A percentile compares a stretch with the other conserved stretches of the same genome.
These are phyloP conservation scores for Arthrobotrys conoides DNA, from an alignment of 2,329 filamentous ascomycete genomes.

Conservation along the genomic window DNA sequence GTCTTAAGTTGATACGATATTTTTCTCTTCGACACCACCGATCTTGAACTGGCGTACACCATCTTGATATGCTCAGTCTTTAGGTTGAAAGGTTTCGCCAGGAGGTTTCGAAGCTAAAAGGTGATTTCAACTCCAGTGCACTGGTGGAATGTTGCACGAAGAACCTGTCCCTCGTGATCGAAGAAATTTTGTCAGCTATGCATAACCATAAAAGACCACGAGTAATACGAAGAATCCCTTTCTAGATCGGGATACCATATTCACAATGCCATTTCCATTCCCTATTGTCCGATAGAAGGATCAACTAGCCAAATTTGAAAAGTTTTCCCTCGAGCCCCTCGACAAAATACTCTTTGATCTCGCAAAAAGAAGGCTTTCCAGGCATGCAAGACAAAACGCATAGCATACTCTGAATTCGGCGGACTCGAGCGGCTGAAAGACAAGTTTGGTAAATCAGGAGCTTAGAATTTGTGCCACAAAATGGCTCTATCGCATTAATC, in stretches of 20 bases:
- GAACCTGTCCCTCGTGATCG: slow-evolving; percentile 1
- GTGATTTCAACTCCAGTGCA: neutral
- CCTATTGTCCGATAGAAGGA: neutral
- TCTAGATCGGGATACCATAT: neutral
- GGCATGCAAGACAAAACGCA: neutral
- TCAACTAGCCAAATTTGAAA: no score
- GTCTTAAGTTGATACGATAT: neutral
- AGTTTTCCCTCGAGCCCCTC: no score
- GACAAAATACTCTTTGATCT: neutral
- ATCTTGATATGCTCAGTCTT: neutral
- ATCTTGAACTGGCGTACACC: neutral
- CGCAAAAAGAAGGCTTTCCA: neutral
- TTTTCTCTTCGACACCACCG: neutral
- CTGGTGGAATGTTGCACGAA: slow-evolving; percentile 20
- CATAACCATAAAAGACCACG: no score
- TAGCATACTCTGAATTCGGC: neutral
- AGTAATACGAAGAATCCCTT: neutral
- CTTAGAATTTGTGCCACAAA: neutral
- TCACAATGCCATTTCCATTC: neutral
- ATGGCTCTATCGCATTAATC: neutral
- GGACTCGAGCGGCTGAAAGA: neutral
- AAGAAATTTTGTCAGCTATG: neutral
- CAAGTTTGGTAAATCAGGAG: neutral
- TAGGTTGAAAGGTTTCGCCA: neutral
- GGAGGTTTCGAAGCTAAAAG: neutral